phyloP scores from a whole-genome alignment of 192 early-diverging fungal species.

The Rhizoclosmatium sp. region DNA sequence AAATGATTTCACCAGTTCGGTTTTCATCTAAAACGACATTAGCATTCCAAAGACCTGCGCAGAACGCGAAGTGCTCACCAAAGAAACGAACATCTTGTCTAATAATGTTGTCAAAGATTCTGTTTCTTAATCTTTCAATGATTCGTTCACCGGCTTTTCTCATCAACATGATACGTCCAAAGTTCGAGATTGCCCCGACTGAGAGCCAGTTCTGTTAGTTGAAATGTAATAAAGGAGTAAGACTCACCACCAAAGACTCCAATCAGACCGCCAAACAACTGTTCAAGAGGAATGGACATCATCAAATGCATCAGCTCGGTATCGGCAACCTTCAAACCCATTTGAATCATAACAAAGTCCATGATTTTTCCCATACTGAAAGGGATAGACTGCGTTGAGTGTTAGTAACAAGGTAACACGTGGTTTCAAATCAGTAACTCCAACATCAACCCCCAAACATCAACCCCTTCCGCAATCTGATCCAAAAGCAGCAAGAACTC shows the following conservation, averaged over 20 bases:
- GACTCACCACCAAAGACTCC: constrained; percentile 14
- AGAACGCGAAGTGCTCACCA: background rate
- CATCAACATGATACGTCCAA: constrained; percentile 50
- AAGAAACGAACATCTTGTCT: constrained; percentile 54
- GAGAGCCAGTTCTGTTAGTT: background rate
- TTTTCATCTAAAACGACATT: constrained; percentile 57
- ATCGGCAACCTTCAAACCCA: constrained; percentile 33
- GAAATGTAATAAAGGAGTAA: background rate
- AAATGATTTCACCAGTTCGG: constrained; percentile 80
- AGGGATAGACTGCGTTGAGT: constrained; percentile 30
- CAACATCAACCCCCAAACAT: background rate
- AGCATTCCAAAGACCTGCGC: background rate
- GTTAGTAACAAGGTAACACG: background rate
- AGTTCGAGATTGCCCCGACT: constrained; percentile 51
- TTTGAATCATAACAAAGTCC: constrained; percentile 45
- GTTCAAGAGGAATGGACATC: constrained; percentile 17
- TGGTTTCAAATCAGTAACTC: no score
- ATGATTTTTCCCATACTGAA: constrained; percentile 54
- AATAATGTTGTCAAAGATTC: constrained; percentile 44
- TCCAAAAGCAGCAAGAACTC: background rate
- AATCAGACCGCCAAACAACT: constrained; percentile 36
- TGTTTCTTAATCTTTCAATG: constrained; percentile 43
- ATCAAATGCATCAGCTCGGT: constrained; percentile 28
- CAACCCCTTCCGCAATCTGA: background rate
- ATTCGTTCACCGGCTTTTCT: constrained; percentile 46